Conservation (phyloP, 2,329 filamentous ascomycete species). For the Thielaviopsis musarum region DNA sequence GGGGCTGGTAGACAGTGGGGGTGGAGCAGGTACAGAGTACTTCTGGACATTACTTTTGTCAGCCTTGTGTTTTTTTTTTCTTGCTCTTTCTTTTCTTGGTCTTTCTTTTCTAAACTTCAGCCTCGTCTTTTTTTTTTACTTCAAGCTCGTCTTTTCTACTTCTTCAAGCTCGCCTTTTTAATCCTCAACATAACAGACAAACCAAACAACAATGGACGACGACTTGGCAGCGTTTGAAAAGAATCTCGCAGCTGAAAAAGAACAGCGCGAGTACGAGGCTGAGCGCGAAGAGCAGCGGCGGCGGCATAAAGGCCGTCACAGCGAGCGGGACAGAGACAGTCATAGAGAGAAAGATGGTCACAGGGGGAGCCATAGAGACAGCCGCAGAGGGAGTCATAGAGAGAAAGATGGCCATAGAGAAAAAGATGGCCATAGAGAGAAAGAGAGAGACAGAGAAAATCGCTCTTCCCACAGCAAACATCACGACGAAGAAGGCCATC, state of each 20-base stretch:
- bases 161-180: not conserved
- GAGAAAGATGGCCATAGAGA: conserved; percentile 16
- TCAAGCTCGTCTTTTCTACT: not conserved
- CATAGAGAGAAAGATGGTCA: conserved; percentile 20
- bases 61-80: not conserved
- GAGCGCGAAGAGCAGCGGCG: not conserved
- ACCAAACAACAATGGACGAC: conserved; percentile 28
- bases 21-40: no score
- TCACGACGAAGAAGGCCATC: conserved; percentile 20
- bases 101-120: not conserved
- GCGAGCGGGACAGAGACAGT: conserved; percentile 19
- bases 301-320: not conserved
- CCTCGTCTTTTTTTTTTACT: not conserved
- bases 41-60: not conserved
- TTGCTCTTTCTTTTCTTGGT: no score
- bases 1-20: not conserved
- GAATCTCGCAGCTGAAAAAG: conserved; percentile 49
- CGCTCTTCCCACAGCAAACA: no score
- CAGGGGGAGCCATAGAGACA: not conserved
- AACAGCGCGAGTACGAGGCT: conserved; percentile 27
- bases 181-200: not conserved
- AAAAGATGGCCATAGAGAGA: not conserved
- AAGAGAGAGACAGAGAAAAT: conserved; percentile 2
- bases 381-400: not conserved
- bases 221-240: conserved; percentile 62